Conservation (phyloP, 768 basidiomycete species). For the Chalciporus chontae region DNA sequence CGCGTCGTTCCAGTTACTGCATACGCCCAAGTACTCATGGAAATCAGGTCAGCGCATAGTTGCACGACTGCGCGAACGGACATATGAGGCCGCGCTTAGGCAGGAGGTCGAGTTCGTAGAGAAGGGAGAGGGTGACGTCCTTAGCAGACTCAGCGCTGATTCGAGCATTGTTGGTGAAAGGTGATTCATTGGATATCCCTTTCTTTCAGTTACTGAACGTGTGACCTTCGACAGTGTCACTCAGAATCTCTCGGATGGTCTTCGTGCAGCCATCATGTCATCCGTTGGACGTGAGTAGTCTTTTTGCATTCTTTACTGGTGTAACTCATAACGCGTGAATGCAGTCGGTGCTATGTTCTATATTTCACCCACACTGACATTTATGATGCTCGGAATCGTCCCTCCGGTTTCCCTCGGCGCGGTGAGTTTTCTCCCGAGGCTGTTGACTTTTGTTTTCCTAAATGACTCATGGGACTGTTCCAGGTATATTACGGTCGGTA, state of each 20-base stretch:
- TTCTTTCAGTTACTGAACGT: not conserved
- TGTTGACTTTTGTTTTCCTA: slow-evolving; percentile 8
- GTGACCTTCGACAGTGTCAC: slow-evolving; percentile 52
- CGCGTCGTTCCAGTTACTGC: not conserved
- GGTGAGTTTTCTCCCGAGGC: slow-evolving; percentile 39
- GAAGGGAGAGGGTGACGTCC: slow-evolving; percentile 87
- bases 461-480: not conserved
- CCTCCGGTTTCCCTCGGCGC: slow-evolving; percentile 85
- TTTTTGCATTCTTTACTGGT: not conserved
- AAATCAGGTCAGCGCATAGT: slow-evolving; percentile 80
- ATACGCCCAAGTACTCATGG: not conserved
- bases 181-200: slow-evolving; percentile 33
- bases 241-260: slow-evolving; percentile 75
- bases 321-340: not conserved
- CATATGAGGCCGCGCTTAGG: slow-evolving; percentile 76
- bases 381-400: slow-evolving; percentile 90
- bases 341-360: slow-evolving; percentile 94
- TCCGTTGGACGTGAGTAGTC: slow-evolving; percentile 81
- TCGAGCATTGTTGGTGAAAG: slow-evolving; percentile 93
- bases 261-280: slow-evolving; percentile 86
- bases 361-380: slow-evolving; percentile 81
- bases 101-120: slow-evolving; percentile 96
- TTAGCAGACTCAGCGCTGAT: slow-evolving; percentile 88
- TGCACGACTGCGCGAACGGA: slow-evolving; percentile 75
- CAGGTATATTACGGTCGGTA: slow-evolving; percentile 96